Conservation (phyloP, 495 filamentous ascomycete genomes). For the Tetracladium marchalianum region DNA sequence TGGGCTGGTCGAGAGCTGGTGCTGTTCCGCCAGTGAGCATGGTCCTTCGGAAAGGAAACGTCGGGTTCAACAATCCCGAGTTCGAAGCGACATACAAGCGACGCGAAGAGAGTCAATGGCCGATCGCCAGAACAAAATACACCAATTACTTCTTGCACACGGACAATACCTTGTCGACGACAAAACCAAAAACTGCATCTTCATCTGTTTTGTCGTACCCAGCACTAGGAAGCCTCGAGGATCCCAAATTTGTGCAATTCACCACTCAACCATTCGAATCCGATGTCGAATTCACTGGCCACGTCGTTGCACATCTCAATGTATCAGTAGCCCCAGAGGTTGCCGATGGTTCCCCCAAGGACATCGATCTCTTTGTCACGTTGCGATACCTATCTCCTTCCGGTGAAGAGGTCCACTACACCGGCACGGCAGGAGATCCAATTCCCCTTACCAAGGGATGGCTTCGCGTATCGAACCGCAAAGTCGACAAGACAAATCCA, state of each 20-base stretch:
- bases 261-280: constrained; percentile 39
- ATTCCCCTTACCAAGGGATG: constrained; percentile 45
- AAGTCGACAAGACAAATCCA: constrained; percentile 36
- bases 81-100: constrained; percentile 40
- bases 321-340: constrained; percentile 42
- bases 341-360: constrained; percentile 22
- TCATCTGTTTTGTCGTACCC: constrained; percentile 37
- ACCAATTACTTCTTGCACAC: constrained; percentile 42
- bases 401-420: constrained; percentile 56
- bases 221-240: constrained; percentile 41
- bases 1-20: constrained; percentile 45
- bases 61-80: constrained; percentile 50
- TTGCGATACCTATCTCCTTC: constrained; percentile 44
- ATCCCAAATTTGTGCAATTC: constrained; percentile 40
- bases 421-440: constrained; percentile 40
- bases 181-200: constrained; percentile 2
- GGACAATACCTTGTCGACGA: constrained; percentile 24
- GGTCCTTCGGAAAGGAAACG: constrained; percentile 49
- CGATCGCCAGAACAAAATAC: constrained; percentile 51
- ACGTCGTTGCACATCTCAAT: constrained; percentile 51
- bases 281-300: constrained; percentile 58
- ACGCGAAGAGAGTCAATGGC: constrained; percentile 52
- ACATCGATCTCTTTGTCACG: constrained; percentile 59
- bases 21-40: constrained; percentile 46
- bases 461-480: constrained; percentile 46